phyloP scores from a whole-genome alignment of 1,284 basidiomycete genomes.

The Singerocomus inundabilis region DNA sequence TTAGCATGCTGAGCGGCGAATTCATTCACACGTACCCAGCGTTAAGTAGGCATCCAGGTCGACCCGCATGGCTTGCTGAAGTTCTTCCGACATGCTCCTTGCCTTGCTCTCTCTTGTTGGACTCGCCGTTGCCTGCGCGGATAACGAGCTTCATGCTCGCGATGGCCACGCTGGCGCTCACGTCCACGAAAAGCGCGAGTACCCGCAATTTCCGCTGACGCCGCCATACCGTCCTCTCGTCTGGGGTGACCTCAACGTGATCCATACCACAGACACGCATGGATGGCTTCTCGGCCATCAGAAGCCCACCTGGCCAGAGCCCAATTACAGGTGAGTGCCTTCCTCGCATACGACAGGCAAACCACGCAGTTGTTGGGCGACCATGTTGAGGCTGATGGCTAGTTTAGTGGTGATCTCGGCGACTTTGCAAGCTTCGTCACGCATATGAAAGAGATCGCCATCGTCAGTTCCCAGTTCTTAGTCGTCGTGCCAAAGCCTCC shows the following conservation, averaged over 20 bases:
- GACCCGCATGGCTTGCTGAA: background rate
- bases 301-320: slow-evolving; percentile 66
- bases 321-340: slow-evolving; percentile 60
- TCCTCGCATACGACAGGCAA: background rate
- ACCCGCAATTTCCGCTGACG: slow-evolving; percentile 45
- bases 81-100: slow-evolving; percentile 16
- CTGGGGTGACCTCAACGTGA: slow-evolving; percentile 73
- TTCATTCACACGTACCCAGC: background rate
- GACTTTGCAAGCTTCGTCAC: slow-evolving; percentile 79
- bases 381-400: slow-evolving; percentile 6
- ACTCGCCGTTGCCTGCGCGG: slow-evolving; percentile 22
- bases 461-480: slow-evolving; percentile 35
- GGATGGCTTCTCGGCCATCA: slow-evolving; percentile 80
- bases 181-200: slow-evolving; percentile 40
- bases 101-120: slow-evolving; percentile 18
- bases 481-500: background rate
- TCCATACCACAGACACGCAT: slow-evolving; percentile 83
- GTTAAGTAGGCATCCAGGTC: background rate
- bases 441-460: slow-evolving; percentile 76
- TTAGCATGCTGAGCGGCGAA: background rate
- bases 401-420: slow-evolving; percentile 65
- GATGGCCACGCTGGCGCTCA: slow-evolving; percentile 32
- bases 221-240: slow-evolving; percentile 60
- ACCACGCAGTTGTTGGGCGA: background rate
- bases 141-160: slow-evolving; percentile 13